phyloP scores from a whole-genome alignment of 352 stramenopile genomes.

The Hyaloperonospora arabidopsidis region DNA sequence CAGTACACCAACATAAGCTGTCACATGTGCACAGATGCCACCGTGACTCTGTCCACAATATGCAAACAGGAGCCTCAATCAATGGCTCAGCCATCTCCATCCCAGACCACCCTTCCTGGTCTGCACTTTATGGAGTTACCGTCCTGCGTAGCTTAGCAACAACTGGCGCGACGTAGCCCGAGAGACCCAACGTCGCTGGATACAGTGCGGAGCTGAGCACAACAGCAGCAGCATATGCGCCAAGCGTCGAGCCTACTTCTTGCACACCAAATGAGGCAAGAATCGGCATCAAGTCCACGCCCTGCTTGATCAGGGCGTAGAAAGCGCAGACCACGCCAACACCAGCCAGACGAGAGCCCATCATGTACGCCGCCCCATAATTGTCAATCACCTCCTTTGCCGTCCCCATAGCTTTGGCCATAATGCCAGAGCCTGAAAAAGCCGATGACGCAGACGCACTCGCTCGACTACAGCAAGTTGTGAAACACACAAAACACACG shows the following conservation, averaged over 20 bases:
- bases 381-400: constrained; percentile 73
- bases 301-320: constrained; percentile 74
- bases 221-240: constrained; percentile 69
- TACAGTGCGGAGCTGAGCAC: constrained; percentile 76
- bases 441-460: constrained; percentile 8
- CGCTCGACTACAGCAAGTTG: constrained; percentile 17
- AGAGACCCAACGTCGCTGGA: constrained; percentile 65
- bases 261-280: constrained; percentile 64
- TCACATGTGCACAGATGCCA: too few species aligned
- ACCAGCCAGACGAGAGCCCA: constrained; percentile 73
- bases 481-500: neutral
- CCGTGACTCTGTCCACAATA: too few species aligned
- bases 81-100: too few species aligned
- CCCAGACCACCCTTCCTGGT: too few species aligned
- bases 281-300: constrained; percentile 74
- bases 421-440: constrained; percentile 26
- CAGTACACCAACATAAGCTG: too few species aligned
- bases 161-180: constrained; percentile 63
- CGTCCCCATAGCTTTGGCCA: constrained; percentile 60
- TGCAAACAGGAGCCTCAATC: too few species aligned
- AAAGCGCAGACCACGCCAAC: constrained; percentile 65
- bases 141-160: constrained; percentile 52
- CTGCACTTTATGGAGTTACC: constrained; percentile 30
- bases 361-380: constrained; percentile 86
- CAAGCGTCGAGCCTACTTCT: constrained; percentile 58